Evolutionary conservation across 495 filamentous ascomycete species (phyloP).

Genomic region (Talaromyces nanjingensis): DNA sequence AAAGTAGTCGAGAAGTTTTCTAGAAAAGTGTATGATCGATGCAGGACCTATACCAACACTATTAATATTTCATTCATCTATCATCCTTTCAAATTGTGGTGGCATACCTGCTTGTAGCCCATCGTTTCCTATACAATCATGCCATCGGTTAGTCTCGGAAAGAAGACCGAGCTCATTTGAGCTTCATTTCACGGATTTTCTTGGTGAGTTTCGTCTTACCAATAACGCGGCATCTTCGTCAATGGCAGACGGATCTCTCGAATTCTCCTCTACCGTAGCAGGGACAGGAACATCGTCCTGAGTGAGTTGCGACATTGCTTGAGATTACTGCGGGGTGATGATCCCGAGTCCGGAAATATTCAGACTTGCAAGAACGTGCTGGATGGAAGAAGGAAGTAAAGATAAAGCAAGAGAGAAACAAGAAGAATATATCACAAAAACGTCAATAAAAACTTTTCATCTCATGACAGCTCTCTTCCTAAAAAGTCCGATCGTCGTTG

Average conservation of each 20-base stretch:
- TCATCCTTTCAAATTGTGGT: neutral
- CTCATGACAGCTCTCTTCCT: neutral
- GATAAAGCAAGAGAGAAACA: neutral
- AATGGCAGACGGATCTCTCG: constrained; percentile 5
- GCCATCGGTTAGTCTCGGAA: constrained; percentile 11
- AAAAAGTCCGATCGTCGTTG: neutral
- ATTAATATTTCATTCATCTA: constrained; percentile 7
- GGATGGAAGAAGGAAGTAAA: neutral
- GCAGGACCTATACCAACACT: constrained; percentile 27
- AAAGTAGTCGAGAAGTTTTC: constrained; percentile 52
- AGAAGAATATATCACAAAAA: neutral
- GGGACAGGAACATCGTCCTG: constrained; percentile 1
- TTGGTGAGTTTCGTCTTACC: constrained; percentile 20
- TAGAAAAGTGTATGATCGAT: constrained; percentile 41
- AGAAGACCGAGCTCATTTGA: neutral
- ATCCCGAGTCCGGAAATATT: neutral
- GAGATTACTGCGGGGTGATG: neutral
- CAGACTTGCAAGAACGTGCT: no score
- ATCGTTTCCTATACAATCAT: constrained; percentile 31
- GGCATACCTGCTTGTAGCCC: constrained; percentile 43
- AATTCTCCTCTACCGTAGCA: neutral
- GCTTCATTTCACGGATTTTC: neutral
- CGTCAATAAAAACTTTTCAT: neutral
- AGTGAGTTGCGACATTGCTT: neutral
- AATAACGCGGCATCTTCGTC: constrained; percentile 39